Evolutionary conservation across 768 basidiomycete genomes (phyloP).

Genomic region (Pulveroboletus sp.): DNA sequence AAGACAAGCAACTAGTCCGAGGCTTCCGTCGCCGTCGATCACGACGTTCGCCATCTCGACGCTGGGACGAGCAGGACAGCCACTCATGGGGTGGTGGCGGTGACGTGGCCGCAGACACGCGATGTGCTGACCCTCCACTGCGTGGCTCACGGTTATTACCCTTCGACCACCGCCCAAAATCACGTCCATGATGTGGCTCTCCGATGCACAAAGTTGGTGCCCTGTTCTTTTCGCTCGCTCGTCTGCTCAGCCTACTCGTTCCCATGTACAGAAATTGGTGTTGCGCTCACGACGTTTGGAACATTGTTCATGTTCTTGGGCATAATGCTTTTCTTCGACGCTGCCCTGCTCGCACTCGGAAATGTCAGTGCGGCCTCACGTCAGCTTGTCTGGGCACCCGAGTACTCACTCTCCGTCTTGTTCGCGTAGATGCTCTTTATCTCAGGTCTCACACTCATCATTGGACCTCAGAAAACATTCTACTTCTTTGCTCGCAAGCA

Average conservation of each 20-base stretch:
- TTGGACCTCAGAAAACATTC: slow-evolving; percentile 95
- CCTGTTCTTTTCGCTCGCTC: neutral
- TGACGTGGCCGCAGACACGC: slow-evolving; percentile 17
- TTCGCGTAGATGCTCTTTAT: slow-evolving; percentile 84
- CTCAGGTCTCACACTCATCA: slow-evolving; percentile 91
- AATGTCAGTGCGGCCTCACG: slow-evolving; percentile 57
- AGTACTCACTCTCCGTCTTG: neutral
- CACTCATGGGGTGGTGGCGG: slow-evolving; percentile 8
- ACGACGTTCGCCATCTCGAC: too few relatives aligned
- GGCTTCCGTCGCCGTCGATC: too few relatives aligned
- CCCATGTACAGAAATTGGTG: slow-evolving; percentile 77
- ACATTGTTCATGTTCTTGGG: slow-evolving; percentile 95
- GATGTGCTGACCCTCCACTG: neutral
- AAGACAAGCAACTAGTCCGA: too few relatives aligned
- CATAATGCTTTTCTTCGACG: slow-evolving; percentile 95
- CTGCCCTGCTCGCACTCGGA: slow-evolving; percentile 91
- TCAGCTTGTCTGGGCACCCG: neutral
- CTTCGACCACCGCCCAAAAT: slow-evolving; percentile 4
- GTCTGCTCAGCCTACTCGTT: neutral
- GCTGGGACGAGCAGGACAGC: too few relatives aligned
- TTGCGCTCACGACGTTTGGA: slow-evolving; percentile 94
- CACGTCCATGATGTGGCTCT: slow-evolving; percentile 41
- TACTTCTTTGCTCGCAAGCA: slow-evolving; percentile 96
- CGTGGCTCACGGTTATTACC: neutral
- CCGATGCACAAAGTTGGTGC: slow-evolving; percentile 46